Conservation (phyloP, 2,329 filamentous ascomycete species). For the Teratosphaeria pseudoeucalypti region DNA sequence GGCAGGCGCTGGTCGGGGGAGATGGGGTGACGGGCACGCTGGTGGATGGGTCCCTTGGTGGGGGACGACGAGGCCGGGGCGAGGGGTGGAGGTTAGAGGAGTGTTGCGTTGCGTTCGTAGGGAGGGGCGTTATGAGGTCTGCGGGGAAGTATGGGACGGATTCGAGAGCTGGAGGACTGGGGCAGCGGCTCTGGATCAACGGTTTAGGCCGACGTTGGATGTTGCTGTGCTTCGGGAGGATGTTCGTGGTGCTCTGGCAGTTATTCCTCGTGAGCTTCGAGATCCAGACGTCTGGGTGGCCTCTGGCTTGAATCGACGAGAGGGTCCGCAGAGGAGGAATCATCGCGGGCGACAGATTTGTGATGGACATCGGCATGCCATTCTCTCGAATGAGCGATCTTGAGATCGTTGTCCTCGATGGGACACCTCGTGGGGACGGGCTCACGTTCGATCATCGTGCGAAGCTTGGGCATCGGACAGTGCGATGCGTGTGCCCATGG, state of each 20-base stretch:
- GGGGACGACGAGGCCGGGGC: slow-evolving; percentile 5
- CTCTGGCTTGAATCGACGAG: not conserved
- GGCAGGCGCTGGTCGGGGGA: slow-evolving; percentile 48
- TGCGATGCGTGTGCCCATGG: not conserved
- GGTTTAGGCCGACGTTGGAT: not conserved
- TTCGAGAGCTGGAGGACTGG: not conserved
- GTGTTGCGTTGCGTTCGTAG: slow-evolving; percentile 4
- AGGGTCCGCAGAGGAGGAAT: not conserved
- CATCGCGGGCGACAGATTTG: not conserved
- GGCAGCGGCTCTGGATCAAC: no score
- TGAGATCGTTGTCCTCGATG: not conserved
- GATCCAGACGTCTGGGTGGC: not conserved
- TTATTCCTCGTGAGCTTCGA: not conserved
- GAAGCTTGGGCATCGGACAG: not conserved
- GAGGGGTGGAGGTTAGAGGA: slow-evolving; percentile 6
- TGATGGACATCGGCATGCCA: not conserved
- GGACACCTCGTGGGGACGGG: not conserved
- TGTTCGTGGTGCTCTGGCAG: not conserved
- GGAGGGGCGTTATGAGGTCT: slow-evolving; percentile 6
- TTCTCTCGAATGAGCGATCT: not conserved
- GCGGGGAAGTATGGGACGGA: slow-evolving; percentile 5
- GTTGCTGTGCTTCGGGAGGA: not conserved
- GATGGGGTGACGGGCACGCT: slow-evolving; percentile 51
- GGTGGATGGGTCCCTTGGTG: slow-evolving; percentile 46
- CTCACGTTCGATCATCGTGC: not conserved